phyloP scores from a whole-genome alignment of 1,284 basidiomycete species.

The Puccinia horiana region DNA sequence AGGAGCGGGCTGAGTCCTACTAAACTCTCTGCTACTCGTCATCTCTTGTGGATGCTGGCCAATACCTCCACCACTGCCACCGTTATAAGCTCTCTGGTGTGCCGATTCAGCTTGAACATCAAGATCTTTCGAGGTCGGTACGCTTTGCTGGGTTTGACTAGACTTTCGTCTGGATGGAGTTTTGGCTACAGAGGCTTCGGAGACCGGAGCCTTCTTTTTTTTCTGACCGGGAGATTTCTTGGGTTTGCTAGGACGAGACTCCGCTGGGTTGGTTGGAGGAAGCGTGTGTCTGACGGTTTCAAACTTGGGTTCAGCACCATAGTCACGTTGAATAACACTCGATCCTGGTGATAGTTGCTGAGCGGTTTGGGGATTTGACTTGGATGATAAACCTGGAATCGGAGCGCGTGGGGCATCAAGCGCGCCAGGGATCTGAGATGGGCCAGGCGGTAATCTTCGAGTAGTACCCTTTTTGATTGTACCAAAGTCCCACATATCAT shows the following conservation, averaged over 20 bases:
- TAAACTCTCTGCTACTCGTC: constrained; percentile 22
- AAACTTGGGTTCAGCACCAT: constrained; percentile 51
- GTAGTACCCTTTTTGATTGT: constrained; percentile 69
- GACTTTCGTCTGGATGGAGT: not conserved
- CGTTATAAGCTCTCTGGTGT: not conserved
- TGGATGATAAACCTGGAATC: constrained; percentile 61
- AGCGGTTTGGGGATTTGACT: constrained; percentile 65
- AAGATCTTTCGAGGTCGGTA: not conserved
- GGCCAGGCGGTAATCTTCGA: constrained; percentile 33
- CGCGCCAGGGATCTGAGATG: constrained; percentile 8
- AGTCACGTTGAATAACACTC: constrained; percentile 35
- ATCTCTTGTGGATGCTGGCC: constrained; percentile 15
- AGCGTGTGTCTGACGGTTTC: constrained; percentile 53
- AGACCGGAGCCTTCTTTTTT: constrained; percentile 25
- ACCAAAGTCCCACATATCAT: constrained; percentile 93
- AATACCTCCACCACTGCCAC: not conserved
- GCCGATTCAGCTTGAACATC: constrained; percentile 3
- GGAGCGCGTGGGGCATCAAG: constrained; percentile 60
- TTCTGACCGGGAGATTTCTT: constrained; percentile 33
- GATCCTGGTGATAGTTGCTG: constrained; percentile 60
- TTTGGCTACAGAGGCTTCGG: not conserved
- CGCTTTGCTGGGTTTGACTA: not conserved
- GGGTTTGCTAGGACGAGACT: constrained; percentile 31
- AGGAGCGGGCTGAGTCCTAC: not conserved
- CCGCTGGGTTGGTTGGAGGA: not conserved